Conservation (phyloP, 2,329 filamentous ascomycete genomes). For the Colletotrichum sansevieriae region DNA sequence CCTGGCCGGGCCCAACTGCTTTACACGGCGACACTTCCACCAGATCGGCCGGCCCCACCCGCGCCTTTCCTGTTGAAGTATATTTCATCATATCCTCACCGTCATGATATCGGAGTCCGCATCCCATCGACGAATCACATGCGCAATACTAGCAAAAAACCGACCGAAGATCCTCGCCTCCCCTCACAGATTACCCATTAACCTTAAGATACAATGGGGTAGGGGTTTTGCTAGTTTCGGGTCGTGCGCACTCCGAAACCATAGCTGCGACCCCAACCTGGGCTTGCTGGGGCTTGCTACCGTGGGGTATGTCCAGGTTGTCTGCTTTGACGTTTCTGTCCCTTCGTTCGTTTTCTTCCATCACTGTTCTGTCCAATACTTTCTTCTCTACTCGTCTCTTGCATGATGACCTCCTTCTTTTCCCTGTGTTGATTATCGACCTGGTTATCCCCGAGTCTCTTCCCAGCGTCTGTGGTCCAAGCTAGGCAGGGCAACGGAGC, state of each 20-base stretch:
- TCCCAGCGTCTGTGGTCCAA: neutral
- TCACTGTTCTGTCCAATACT: neutral
- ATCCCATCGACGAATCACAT: conserved; percentile 4
- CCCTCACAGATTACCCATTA: neutral
- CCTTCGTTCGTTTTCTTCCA: conserved; percentile 36
- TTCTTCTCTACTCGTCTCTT: neutral
- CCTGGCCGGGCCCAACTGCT: no score
- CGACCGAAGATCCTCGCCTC: neutral
- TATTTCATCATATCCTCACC: no score
- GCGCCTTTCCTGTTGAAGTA: no score
- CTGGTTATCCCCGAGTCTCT: neutral
- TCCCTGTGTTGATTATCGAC: neutral
- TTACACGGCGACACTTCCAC: no score
- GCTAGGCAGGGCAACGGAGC: neutral
- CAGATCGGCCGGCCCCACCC: no score
- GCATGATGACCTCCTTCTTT: neutral
- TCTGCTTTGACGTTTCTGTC: conserved; percentile 25
- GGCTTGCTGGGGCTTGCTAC: neutral
- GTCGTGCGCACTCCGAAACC: conserved; percentile 37
- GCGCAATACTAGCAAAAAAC: neutral
- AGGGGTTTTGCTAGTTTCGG: conserved; percentile 38
- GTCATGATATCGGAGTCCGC: neutral
- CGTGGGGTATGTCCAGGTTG: conserved; percentile 2
- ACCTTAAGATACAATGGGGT: conserved; percentile 4
- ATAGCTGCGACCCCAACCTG: conserved; percentile 19